Base-by-base conservation (phyloP, 495 filamentous ascomycete species). In the Schizothecium vesticola region DNA sequence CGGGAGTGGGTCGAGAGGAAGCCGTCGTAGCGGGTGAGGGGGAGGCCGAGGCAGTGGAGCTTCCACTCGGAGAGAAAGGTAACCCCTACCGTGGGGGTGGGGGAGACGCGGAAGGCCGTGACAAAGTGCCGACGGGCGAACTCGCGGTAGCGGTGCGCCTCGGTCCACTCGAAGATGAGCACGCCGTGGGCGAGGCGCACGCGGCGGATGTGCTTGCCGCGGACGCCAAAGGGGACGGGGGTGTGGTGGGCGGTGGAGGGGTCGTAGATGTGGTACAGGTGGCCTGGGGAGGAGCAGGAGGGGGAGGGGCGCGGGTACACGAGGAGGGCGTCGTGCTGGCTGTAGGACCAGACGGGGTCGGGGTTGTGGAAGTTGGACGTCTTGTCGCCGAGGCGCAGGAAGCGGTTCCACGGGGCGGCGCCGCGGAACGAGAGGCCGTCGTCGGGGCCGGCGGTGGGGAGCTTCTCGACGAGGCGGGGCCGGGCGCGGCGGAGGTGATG, bases 41-140 rank as follows among this genome's bases (percentile, higher is more conserved):
- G 86, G 28, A 90, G 82, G 7, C 87, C 88, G 5, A 86, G 78
- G 64, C 86, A 86, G 77, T 88, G 85, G 11, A 90, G 85, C 71
- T 89, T 88, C 86, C 86, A 91, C 72, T 91, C 88, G 67, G 87
- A 89, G n/a, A 88, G 86, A 26, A 84, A 83, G 1, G 69, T 70
- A 59, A 88, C 76, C 13, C 72, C 72, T 83, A 83, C 88, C n/a
- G 75, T 76, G 75, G 62, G n/a, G 22, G 26, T 66, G 12, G 77
- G 74, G 23, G 65, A 31, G 22, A 91, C 75, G 69, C 88, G 84
- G 72, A 88, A 91, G 0, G 85, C 85, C 5, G 86, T 88, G 11
- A 86, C 88, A 74, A 86, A 90, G 71, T 91, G 89, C 21, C 87
- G 82, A 77, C 89, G 83, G 0, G 87, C 85, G 1, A 77, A 78